A percentile compares a stretch with the other conserved stretches of the same genome.
Evolutionary conservation across 257 asterid genomes (phyloP).

Genomic region (Solanum ahanhuiri): DNA sequence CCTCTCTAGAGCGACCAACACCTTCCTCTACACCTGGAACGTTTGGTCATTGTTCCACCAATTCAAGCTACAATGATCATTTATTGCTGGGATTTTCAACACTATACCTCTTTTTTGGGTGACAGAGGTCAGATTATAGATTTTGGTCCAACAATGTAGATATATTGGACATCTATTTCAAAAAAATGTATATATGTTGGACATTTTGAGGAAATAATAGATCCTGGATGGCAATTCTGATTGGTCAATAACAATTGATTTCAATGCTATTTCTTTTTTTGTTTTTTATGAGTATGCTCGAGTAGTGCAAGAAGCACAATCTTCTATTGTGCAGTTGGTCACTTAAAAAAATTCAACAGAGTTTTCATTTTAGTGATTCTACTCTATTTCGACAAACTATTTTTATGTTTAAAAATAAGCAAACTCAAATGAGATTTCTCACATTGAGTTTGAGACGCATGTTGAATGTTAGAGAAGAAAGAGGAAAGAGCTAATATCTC

Average conservation of each 20-base stretch:
- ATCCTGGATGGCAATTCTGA: not conserved
- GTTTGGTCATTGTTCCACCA: too few relatives aligned
- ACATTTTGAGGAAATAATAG: not conserved
- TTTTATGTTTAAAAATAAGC: not conserved
- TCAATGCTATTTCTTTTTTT: not conserved
- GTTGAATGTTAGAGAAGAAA: not conserved
- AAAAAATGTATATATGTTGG: not conserved
- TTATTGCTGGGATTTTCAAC: too few relatives aligned
- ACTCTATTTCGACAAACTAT: not conserved
- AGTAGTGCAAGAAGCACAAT: not conserved
- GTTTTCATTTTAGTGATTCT: not conserved
- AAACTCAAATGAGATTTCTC: not conserved
- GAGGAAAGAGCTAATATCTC: not conserved
- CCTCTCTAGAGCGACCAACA: too few relatives aligned
- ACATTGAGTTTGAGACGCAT: not conserved
- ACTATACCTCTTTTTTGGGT: not conserved
- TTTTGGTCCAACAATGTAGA: not conserved
- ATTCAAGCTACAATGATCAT: too few relatives aligned
- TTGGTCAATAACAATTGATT: not conserved
- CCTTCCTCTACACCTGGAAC: too few relatives aligned
- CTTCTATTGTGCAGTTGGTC: not conserved
- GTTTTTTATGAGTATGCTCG: not conserved
- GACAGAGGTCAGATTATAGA: not conserved
- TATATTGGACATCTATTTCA: too few relatives aligned
- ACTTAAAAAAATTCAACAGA: not conserved